Conservation (phyloP, 2,329 filamentous ascomycete species). For the Hypoxylon sp. region DNA sequence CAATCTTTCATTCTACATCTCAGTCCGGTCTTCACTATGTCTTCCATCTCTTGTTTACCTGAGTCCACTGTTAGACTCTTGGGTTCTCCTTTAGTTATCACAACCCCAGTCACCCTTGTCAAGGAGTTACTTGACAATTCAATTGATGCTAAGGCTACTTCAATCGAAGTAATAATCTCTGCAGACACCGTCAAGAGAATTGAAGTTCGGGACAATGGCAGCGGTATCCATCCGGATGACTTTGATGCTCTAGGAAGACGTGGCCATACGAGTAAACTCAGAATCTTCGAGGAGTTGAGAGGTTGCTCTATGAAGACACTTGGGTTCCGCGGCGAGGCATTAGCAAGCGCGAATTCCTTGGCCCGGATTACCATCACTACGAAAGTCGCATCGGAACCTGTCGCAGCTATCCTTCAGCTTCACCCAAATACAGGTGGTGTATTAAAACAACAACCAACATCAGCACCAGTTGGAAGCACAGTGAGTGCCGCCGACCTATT, state of each 20-base stretch:
- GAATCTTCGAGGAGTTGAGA: slow-evolving; percentile 71
- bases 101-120: slow-evolving; percentile 70
- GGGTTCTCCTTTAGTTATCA: slow-evolving; percentile 70
- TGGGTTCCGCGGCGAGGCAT: slow-evolving; percentile 82
- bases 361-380: slow-evolving; percentile 73
- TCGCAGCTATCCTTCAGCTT: slow-evolving; percentile 66
- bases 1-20: slow-evolving; percentile 26
- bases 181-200: slow-evolving; percentile 76
- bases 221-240: slow-evolving; percentile 74
- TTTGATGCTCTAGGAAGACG: slow-evolving; percentile 71
- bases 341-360: slow-evolving; percentile 74
- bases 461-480: slow-evolving; percentile 76
- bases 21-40: slow-evolving; percentile 53
- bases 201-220: slow-evolving; percentile 79
- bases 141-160: slow-evolving; percentile 76
- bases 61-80: slow-evolving; percentile 66
- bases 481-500: slow-evolving; percentile 72
- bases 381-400: slow-evolving; percentile 69
- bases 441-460: slow-evolving; percentile 53
- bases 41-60: slow-evolving; percentile 62
- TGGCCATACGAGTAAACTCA: slow-evolving; percentile 81
- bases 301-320: slow-evolving; percentile 69
- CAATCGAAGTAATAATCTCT: slow-evolving; percentile 73
- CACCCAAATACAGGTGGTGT: slow-evolving; percentile 57
- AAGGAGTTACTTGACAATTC: slow-evolving; percentile 85